Conservation (phyloP, 208 protist species). For the Angomonas ambiguus region DNA sequence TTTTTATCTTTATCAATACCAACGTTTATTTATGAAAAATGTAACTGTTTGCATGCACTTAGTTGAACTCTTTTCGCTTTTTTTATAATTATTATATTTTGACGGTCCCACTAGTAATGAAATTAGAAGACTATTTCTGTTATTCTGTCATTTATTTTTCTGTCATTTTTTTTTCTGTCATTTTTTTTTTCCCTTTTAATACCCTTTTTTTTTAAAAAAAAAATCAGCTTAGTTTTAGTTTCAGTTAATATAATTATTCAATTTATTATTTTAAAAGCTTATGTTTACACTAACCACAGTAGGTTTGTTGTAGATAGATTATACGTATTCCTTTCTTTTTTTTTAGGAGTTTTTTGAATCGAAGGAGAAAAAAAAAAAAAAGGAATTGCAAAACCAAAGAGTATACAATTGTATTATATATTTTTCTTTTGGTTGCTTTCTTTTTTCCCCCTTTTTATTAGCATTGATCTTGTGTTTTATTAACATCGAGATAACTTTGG, state of each 20-base stretch:
- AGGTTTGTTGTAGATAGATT: background rate
- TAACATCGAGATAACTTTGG: no score
- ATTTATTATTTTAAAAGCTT: background rate
- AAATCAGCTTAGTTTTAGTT: background rate
- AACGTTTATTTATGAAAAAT: no score
- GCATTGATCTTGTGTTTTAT: no score
- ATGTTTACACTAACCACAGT: background rate
- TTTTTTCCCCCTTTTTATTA: no score
- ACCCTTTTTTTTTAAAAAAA: background rate
- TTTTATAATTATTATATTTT: no score
- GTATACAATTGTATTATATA: background rate
- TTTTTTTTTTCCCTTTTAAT: slow-evolving; percentile 10
- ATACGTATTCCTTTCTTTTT: background rate
- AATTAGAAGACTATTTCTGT: background rate
- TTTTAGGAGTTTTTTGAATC: background rate
- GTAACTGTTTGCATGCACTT: no score
- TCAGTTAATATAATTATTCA: background rate
- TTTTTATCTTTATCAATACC: no score
- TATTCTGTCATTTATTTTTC: slow-evolving; percentile 3
- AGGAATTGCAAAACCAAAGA: background rate
- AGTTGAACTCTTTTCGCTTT: no score
- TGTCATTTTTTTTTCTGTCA: background rate
- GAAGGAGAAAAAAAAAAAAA: background rate
- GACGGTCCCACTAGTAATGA: background rate
- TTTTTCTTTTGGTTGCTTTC: no score